phyloP scores from a whole-genome alignment of 176 grass and related monocot species.

The Ensete ventricosum region DNA sequence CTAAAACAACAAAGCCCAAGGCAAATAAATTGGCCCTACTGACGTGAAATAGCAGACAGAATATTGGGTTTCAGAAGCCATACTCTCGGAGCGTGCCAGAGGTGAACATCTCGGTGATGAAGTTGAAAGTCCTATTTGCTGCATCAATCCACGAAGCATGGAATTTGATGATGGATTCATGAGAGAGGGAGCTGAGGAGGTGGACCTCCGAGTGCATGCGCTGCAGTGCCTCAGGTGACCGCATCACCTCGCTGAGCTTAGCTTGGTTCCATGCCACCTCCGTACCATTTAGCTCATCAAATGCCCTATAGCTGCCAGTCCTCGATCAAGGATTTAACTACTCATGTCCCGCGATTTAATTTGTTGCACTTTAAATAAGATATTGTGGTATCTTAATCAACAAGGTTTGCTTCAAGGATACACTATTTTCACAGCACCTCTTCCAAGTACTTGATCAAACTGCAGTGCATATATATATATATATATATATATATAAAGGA shows the following conservation, averaged over 20 bases:
- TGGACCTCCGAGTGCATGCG: slow-evolving; percentile 40
- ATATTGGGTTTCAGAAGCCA: background rate
- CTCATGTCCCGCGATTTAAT: background rate
- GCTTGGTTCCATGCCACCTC: slow-evolving; percentile 96
- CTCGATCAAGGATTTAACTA: background rate
- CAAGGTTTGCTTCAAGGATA: slow-evolving; percentile 7
- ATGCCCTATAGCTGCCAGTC: slow-evolving; percentile 27
- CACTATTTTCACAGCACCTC: slow-evolving; percentile 74
- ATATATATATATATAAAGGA: too few relatives aligned
- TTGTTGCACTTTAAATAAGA: too few relatives aligned
- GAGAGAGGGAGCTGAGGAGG: slow-evolving; percentile 39
- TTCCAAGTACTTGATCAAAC: slow-evolving; percentile 60
- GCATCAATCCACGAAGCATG: slow-evolving; percentile 61
- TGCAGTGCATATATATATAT: background rate
- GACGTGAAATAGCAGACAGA: background rate
- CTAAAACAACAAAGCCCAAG: too few relatives aligned
- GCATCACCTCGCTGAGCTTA: slow-evolving; percentile 42
- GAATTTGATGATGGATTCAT: slow-evolving; percentile 68
- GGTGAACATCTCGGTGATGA: slow-evolving; percentile 98
- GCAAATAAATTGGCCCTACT: background rate
- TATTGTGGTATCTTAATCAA: background rate
- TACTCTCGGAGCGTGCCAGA: slow-evolving; percentile 76
- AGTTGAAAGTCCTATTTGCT: slow-evolving; percentile 50
- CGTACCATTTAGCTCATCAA: slow-evolving; percentile 61
- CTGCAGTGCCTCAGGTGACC: slow-evolving; percentile 49